Evolutionary conservation across 257 asterid species (phyloP), one percentile per base, ranked within the genome.

Genomic region (Echium plantagineum): DNA sequence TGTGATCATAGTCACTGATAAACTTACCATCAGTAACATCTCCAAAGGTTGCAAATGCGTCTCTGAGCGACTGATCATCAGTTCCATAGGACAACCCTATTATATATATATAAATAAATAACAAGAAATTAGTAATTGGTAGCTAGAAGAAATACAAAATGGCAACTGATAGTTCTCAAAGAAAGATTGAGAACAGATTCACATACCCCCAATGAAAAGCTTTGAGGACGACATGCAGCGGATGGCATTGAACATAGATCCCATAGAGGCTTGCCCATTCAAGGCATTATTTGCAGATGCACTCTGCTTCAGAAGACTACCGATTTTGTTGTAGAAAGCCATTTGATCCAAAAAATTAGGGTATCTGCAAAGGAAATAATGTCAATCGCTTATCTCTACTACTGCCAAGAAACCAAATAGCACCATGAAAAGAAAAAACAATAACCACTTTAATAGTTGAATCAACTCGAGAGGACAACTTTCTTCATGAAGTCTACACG

Each of bases 51-150:
- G 81, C 10, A 66, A 90, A 90, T 53, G 98, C 98, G 0, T 85
- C 91, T 71, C 42, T 81, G 63, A 87, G 71, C 15, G 78, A 63
- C 31, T 58, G 63, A 42, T 85, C 94, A 61, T 87, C 86, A 58
- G 94, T 81, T 62, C 78, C 81, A 59, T 65, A 85, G 6, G 96
- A 82, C 32, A 90, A 95, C 52, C 98, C 98, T 90, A 22, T 57
- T 7, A 21, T 18, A 66, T 4, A 20, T 51, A 38, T 3, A 35
- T 13, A 35, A 3, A 35, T 35, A 35, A 4, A 13, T 31, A 31
- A 31, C 3, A 31, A 31, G 38, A 31, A 31, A 35, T 6, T 8
- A 35, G 46, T 35, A 35, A 35, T 2, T 7, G 1, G 9, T 8
- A 35, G 10, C 12, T 7, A 7, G 12, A 12, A 8, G 46, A 35